A percentile compares a stretch with the other conserved stretches of the same genome.
phyloP scores from a whole-genome alignment of 2,329 filamentous ascomycete species.

The Aureobasidium sp. region DNA sequence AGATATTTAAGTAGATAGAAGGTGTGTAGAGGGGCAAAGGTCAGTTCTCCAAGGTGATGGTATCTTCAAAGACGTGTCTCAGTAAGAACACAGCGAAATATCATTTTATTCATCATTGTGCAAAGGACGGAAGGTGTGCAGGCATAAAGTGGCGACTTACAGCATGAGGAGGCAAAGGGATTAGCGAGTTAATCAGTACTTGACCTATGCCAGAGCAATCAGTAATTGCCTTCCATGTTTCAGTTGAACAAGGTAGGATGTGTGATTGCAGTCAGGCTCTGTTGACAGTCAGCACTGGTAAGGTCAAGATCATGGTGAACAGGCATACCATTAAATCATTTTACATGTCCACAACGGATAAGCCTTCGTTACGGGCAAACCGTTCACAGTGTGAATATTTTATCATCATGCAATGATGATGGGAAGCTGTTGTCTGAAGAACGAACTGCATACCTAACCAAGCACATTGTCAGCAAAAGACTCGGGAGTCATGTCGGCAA shows the following conservation, averaged over 20 bases:
- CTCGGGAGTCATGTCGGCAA: conserved; percentile 26
- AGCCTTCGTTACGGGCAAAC: conserved; percentile 12
- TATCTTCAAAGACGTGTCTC: conserved; percentile 54
- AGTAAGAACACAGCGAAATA: conserved; percentile 60
- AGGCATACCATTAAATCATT: conserved; percentile 15
- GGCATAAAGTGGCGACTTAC: conserved; percentile 14
- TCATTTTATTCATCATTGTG: conserved; percentile 50
- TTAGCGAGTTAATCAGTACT: not conserved
- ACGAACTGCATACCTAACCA: conserved; percentile 1
- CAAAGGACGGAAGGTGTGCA: conserved; percentile 5
- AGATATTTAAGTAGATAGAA: not conserved
- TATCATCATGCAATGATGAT: conserved; percentile 11
- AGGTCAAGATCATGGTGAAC: no score
- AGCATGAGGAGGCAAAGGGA: not conserved
- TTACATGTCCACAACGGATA: conserved; percentile 16
- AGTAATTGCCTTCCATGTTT: conserved; percentile 2
- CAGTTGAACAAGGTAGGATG: not conserved
- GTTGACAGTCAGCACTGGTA: not conserved
- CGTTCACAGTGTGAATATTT: conserved; percentile 17
- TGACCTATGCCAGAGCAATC: conserved; percentile 3
- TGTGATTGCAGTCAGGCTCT: conserved; percentile 16
- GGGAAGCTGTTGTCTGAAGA: not conserved
- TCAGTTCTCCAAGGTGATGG: conserved; percentile 63
- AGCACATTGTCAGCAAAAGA: conserved; percentile 26
- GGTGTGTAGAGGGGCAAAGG: not conserved